phyloP scores from a whole-genome alignment of 768 basidiomycete genomes.

The Cystobasidium ongulense region DNA sequence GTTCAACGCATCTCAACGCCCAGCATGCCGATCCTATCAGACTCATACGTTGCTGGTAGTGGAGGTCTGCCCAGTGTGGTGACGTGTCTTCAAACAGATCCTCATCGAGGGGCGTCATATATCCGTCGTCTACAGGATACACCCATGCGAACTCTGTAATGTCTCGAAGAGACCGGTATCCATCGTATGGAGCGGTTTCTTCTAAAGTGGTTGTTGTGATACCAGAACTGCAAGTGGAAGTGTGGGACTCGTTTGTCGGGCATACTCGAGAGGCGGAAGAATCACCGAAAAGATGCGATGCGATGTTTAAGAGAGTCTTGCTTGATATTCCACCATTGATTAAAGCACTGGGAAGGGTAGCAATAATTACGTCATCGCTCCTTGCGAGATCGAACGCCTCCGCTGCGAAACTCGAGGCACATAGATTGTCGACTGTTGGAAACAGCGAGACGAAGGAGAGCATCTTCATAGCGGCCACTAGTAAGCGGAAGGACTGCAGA shows the following conservation, averaged over 20 bases:
- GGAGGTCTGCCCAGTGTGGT: not conserved
- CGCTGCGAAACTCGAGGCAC: not conserved
- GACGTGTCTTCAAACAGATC: not conserved
- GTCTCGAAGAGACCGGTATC: not conserved
- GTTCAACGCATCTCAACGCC: not conserved
- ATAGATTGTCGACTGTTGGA: not conserved
- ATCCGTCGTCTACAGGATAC: not conserved
- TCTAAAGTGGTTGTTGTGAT: not conserved
- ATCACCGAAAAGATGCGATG: too few species aligned
- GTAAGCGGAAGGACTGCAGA: not conserved
- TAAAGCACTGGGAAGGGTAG: not conserved
- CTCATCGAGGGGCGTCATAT: not conserved
- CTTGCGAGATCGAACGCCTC: not conserved
- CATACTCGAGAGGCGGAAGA: too few species aligned
- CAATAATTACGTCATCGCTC: not conserved
- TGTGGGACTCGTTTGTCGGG: too few species aligned
- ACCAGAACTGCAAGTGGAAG: not conserved
- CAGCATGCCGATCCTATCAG: not conserved
- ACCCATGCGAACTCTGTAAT: not conserved
- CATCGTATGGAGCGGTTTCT: not conserved
- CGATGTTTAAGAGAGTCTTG: too few species aligned
- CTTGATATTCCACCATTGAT: too few species aligned
- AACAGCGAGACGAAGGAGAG: not conserved
- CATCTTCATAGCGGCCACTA: not conserved
- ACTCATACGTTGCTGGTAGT: not conserved